A percentile compares a stretch with the other conserved stretches of the same genome.
Conservation (phyloP, 805 yeast genomes). For the Candida pseudoglaebosa region DNA sequence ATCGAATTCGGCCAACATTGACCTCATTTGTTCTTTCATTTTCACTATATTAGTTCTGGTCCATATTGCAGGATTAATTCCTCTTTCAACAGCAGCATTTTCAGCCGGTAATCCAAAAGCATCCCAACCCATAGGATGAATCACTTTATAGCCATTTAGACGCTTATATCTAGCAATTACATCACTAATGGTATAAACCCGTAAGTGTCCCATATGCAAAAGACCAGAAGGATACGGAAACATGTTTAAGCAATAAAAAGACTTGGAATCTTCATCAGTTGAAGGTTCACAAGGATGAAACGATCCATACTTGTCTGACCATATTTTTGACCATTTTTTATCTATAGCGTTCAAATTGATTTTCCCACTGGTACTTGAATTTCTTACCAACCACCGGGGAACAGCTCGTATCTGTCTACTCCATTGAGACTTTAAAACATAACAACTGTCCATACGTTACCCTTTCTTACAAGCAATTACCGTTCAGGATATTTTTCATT, state of each 20-base stretch:
- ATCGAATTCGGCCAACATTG: constrained; percentile 83
- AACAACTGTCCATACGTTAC: neutral
- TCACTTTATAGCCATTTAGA: constrained; percentile 69
- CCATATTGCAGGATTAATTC: constrained; percentile 78
- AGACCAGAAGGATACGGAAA: constrained; percentile 96
- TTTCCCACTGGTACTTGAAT: neutral
- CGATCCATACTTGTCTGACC: constrained; percentile 37
- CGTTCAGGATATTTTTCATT: too few relatives aligned
- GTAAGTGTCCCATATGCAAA: constrained; percentile 88
- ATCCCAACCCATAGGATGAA: constrained; percentile 99
- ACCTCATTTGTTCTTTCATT: constrained; percentile 79
- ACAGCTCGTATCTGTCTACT: neutral
- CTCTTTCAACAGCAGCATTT: constrained; percentile 91
- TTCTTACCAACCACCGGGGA: neutral
- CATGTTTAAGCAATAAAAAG: constrained; percentile 73
- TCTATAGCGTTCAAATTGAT: constrained; percentile 32
- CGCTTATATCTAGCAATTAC: constrained; percentile 74
- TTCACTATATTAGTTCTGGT: constrained; percentile 72
- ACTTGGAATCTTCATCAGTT: constrained; percentile 5
- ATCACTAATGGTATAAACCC: constrained; percentile 92
- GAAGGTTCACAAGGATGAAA: constrained; percentile 33
- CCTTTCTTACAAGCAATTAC: too few relatives aligned
- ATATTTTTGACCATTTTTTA: constrained; percentile 48
- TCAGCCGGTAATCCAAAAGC: constrained; percentile 98
- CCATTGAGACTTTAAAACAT: neutral